Evolutionary conservation across 108 stramenopile genomes (phyloP), one percentile per base, ranked within the genome.

Genomic region (Tribonema minus): DNA sequence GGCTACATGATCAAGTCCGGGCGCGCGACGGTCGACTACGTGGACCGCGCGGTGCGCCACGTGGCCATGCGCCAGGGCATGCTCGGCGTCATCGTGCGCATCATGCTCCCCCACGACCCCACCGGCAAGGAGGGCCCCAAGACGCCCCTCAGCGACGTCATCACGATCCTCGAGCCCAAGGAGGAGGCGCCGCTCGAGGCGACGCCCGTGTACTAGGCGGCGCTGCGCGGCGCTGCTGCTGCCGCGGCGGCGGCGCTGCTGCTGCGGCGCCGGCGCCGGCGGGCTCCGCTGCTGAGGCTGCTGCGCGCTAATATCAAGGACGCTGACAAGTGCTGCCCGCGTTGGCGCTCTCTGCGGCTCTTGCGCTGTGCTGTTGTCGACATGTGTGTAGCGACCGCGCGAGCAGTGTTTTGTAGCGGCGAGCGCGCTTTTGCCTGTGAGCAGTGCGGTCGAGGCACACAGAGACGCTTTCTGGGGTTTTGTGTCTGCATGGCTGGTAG

Each of bases 1-100:
- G 98, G 98, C 23, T 99, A 97, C 94, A 99, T 99, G 98, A 97
- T 99, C 94, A 99, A 99, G 93, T 93, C 95, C 39, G 98, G 98
- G 70, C 95, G 97, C 79, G 94, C 96, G 67, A 90, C 91, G 82
- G 90, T 46, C 61, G 95, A 94, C 36, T 99, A 99, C 94, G 95
- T 97, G 66, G 96, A 98, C 86, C 80, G 80, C 67, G 98, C 98
- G 37, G 96, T 97, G 32, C 92, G 98, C 76, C 97, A 99, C 92
- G 98, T 99, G 5, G 83, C 96, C 80, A 97, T 99, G 97, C 88
- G 97, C 72, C 98, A 99, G 90, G 98, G 98, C 67, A 95, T 98
- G 46, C 91, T 99, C 72, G 98, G 98, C 80, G 96, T 99, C 82
- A 96, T 92, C 86, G 98, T 99, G 38, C 76, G 86, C 64, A 98